phyloP scores from a whole-genome alignment of 495 filamentous ascomycete genomes.

The Penicillium daleae region DNA sequence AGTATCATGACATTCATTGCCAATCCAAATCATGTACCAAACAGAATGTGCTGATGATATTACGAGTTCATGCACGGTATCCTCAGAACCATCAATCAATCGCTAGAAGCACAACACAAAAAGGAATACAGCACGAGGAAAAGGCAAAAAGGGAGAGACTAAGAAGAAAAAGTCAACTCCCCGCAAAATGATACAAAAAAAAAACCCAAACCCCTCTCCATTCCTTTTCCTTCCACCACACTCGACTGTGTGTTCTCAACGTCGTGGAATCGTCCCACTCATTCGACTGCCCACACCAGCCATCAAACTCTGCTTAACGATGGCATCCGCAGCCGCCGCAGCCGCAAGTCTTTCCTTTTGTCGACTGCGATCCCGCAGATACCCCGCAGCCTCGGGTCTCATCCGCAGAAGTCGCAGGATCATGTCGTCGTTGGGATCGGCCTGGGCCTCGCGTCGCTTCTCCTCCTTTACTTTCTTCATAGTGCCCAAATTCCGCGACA shows the following conservation, averaged over 20 bases:
- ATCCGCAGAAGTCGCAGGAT: slow-evolving; percentile 94
- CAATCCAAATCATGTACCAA: slow-evolving; percentile 7
- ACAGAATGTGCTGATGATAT: slow-evolving; percentile 4
- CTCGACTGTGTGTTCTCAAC: slow-evolving; percentile 23
- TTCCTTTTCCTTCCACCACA: background rate
- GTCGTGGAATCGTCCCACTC: slow-evolving; percentile 56
- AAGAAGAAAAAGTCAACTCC: background rate
- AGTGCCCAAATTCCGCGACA: slow-evolving; percentile 90
- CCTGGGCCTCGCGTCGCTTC: slow-evolving; percentile 91
- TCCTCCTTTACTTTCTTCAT: slow-evolving; percentile 96
- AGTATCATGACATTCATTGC: slow-evolving; percentile 8
- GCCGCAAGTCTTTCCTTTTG: slow-evolving; percentile 94
- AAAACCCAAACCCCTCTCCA: background rate
- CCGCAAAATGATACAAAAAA: background rate
- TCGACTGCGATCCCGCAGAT: slow-evolving; percentile 86
- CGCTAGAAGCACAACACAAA: slow-evolving; percentile 16
- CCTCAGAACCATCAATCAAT: slow-evolving; percentile 14
- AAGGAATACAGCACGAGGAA: slow-evolving; percentile 16
- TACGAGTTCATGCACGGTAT: slow-evolving; percentile 12
- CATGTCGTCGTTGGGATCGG: slow-evolving; percentile 98
- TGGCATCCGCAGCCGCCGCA: slow-evolving; percentile 86
- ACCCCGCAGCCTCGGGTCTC: slow-evolving; percentile 89
- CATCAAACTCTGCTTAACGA: slow-evolving; percentile 89
- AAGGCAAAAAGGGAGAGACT: slow-evolving; percentile 19
- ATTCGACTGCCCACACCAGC: slow-evolving; percentile 67